phyloP scores from a whole-genome alignment of 495 filamentous ascomycete species.

The Mytilinidion resinicola region DNA sequence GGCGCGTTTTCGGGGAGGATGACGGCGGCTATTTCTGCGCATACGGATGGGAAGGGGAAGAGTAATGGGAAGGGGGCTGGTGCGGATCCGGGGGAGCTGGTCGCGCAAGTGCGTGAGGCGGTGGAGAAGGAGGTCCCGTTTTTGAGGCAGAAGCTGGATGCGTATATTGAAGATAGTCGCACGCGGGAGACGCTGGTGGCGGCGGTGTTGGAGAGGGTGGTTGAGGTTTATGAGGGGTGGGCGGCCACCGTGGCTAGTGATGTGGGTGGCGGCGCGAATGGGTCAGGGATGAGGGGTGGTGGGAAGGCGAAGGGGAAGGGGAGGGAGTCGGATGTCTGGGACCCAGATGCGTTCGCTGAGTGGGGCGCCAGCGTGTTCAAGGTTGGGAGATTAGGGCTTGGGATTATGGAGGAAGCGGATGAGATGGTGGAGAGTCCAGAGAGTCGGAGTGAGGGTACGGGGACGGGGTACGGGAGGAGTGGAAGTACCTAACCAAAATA shows the following conservation, averaged over 20 bases:
- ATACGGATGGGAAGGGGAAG: slow-evolving; percentile 37
- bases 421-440: not conserved
- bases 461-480: slow-evolving; percentile 2
- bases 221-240: slow-evolving; percentile 36
- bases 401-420: slow-evolving; percentile 14
- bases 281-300: slow-evolving; percentile 18
- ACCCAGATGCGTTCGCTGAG: slow-evolving; percentile 36
- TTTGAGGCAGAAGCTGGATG: slow-evolving; percentile 50
- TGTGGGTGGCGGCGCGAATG: slow-evolving; percentile 36
- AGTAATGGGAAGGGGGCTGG: slow-evolving; percentile 38
- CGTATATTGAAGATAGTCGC: slow-evolving; percentile 35
- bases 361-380: slow-evolving; percentile 28
- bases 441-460: not conserved
- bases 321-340: slow-evolving; percentile 47
- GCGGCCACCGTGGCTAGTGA: slow-evolving; percentile 34
- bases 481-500: not conserved
- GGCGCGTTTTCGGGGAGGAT: slow-evolving; percentile 51
- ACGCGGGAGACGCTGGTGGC: slow-evolving; percentile 38
- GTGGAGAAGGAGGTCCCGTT: slow-evolving; percentile 51
- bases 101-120: slow-evolving; percentile 29
- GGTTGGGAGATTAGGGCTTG: slow-evolving; percentile 24
- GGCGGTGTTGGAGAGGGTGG: slow-evolving; percentile 37
- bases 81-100: slow-evolving; percentile 37
- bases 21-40: slow-evolving; percentile 50
- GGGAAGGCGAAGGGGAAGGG: slow-evolving; percentile 56